phyloP scores from a whole-genome alignment of 2,329 filamentous ascomycete species.

The Parasarocladium wereldwijsianum region DNA sequence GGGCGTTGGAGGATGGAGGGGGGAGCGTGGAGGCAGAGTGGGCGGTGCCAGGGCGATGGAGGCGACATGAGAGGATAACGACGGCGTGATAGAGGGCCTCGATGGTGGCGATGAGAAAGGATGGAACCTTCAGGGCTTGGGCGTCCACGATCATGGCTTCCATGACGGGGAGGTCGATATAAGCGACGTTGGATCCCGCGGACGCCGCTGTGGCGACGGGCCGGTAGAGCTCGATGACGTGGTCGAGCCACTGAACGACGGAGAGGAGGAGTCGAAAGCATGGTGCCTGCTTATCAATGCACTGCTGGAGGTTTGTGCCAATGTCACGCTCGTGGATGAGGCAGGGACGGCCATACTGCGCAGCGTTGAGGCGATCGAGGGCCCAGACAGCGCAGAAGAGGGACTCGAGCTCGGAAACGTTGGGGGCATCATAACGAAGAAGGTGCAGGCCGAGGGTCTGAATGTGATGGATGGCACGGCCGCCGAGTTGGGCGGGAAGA shows the following conservation, averaged over 20 bases:
- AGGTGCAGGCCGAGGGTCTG: conserved; percentile 42
- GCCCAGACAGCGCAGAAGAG: conserved; percentile 47
- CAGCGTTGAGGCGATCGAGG: conserved; percentile 42
- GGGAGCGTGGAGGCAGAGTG: conserved; percentile 26
- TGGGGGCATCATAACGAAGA: conserved; percentile 21
- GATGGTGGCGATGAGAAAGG: conserved; percentile 37
- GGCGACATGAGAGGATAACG: conserved; percentile 46
- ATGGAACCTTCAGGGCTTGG: conserved; percentile 32
- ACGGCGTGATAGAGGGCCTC: conserved; percentile 51
- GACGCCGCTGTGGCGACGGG: conserved; percentile 29
- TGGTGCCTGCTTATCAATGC: conserved; percentile 33
- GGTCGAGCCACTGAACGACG: conserved; percentile 39
- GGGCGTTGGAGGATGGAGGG: conserved; percentile 35
- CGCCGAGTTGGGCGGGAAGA: conserved; percentile 35
- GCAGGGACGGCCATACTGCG: conserved; percentile 44
- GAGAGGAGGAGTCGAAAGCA: conserved; percentile 42
- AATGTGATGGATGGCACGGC: conserved; percentile 39
- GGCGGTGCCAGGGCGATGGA: conserved; percentile 24
- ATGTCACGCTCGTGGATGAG: conserved; percentile 47
- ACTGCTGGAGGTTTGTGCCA: conserved; percentile 34
- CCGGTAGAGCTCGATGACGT: conserved; percentile 45
- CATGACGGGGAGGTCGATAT: conserved; percentile 39
- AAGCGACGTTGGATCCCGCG: conserved; percentile 25
- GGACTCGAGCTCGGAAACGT: conserved; percentile 27
- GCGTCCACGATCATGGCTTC: conserved; percentile 42